Evolutionary conservation across 176 grass and related monocot genomes (phyloP).

Genomic region (Panicum miliaceum): DNA sequence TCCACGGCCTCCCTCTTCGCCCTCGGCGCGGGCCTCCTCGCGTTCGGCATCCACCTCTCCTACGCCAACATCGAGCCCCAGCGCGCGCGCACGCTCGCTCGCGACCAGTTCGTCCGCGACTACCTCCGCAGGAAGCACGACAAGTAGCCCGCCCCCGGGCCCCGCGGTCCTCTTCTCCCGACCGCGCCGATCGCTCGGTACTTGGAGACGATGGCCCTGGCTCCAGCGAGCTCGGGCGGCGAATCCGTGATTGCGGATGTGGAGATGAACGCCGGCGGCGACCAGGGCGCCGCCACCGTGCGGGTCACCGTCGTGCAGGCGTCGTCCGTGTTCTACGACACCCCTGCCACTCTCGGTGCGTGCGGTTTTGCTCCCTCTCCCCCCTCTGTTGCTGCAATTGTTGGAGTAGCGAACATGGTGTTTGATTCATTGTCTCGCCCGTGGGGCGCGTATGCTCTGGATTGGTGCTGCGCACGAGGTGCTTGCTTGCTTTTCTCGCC

Average conservation of each 20-base stretch:
- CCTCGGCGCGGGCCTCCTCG: constrained; percentile 57
- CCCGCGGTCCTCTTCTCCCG: background rate
- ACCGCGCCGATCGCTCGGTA: background rate
- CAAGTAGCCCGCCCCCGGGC: constrained; percentile 32
- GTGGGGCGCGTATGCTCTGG: background rate
- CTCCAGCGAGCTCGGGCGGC: constrained; percentile 41
- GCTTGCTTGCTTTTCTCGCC: constrained; percentile 23
- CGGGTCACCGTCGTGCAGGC: constrained; percentile 89
- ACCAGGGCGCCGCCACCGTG: constrained; percentile 52
- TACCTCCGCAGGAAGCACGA: constrained; percentile 61
- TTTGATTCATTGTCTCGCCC: constrained; percentile 31
- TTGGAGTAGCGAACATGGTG: constrained; percentile 16
- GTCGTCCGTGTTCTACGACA: constrained; percentile 87
- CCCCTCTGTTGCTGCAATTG: background rate
- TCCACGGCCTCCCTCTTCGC: constrained; percentile 57
- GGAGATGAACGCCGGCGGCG: constrained; percentile 70
- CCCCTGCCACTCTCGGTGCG: constrained; percentile 80
- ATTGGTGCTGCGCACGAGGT: background rate
- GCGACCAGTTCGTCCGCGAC: constrained; percentile 66
- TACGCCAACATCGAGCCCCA: constrained; percentile 71
- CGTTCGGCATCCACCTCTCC: constrained; percentile 65
- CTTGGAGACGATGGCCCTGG: constrained; percentile 48
- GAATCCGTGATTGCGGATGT: constrained; percentile 74
- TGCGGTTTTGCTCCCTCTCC: background rate
- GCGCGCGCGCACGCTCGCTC: constrained; percentile 72